Conservation (phyloP, 106 monocot species). For the Dioscorea zingiberensis region DNA sequence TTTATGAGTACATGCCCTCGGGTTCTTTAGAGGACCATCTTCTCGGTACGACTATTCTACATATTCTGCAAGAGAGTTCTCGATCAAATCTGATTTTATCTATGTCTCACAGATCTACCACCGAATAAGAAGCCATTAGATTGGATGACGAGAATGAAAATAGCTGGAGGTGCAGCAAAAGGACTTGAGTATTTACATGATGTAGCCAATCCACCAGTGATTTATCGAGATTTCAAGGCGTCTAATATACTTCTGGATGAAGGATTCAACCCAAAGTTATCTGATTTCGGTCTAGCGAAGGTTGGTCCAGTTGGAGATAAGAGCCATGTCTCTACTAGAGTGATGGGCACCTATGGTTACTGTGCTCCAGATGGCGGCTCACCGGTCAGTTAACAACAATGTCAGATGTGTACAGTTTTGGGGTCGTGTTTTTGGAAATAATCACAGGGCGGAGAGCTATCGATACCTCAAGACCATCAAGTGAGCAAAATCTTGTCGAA, state of each 20-base stretch:
- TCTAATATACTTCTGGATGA: constrained; percentile 48
- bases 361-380: constrained; percentile 40
- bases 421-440: constrained; percentile 43
- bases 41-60: constrained; percentile 34
- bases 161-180: constrained; percentile 43
- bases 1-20: constrained; percentile 43
- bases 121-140: constrained; percentile 24
- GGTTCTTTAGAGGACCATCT: constrained; percentile 59
- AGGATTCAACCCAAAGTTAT: constrained; percentile 36
- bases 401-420: constrained; percentile 51
- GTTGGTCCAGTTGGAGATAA: constrained; percentile 43
- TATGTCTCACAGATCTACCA: constrained; percentile 16
- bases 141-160: constrained; percentile 50
- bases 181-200: constrained; percentile 49
- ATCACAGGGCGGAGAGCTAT: constrained; percentile 43
- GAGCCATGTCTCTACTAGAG: constrained; percentile 46
- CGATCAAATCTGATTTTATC: too few species aligned
- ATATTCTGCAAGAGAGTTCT: too few species aligned
- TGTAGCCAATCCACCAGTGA: constrained; percentile 36
- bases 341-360: constrained; percentile 49
- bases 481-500: constrained; percentile 31
- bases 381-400: constrained; percentile 40
- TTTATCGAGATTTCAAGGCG: constrained; percentile 52
- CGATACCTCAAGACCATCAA: constrained; percentile 19
- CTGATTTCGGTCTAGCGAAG: constrained; percentile 49